Evolutionary conservation across 345 rosid genomes (phyloP), one percentile per base, ranked within the genome.

Genomic region (Chamaenerion angustifolium): DNA sequence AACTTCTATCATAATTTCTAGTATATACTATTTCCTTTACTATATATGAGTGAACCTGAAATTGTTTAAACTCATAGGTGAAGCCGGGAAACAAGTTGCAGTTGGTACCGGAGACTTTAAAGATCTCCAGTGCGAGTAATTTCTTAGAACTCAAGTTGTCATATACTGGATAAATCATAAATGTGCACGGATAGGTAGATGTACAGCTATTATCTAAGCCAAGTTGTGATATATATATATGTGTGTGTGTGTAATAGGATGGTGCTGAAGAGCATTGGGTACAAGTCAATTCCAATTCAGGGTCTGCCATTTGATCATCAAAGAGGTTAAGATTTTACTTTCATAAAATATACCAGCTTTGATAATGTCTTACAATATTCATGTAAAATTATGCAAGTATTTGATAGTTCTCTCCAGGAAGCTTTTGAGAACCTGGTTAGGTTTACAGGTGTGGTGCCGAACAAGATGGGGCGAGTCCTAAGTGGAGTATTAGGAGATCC

Each of bases 231-330:
- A 31, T 31, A 31, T 31, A 23, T 1, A 12, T 16, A 23, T 49
- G n/a, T 9, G 27, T 42, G 60, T 61, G 11, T 11, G 8, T 52
- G 54, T 52, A 65, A 56, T 62, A 92, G 98, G 77, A 25, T 84
- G 61, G 93, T 84, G 69, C 62, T 84, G 62, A 92, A 80, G 75
- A 82, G 95, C 81, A 82, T 92, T 59, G 98, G 98, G 56, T 92
- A 92, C 73, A 87, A 82, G 74, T 80, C 96, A 8, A 70, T 80
- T 48, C 83, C 83, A 19, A 67, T 82, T 43, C 57, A 74, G 49
- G 95, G 85, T 45, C 69, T 87, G 56, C 85, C 90, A 14, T 92
- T 92, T 58, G 90, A 87, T 66, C 68, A 84, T 59, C 66, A 65
- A 51, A 80, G 75, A 80, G 96, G 98, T 87, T 72, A 61, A 11